Evolutionary conservation across 2,329 filamentous ascomycete species (phyloP), one percentile per base, ranked within the genome.

Genomic region (Microdochium paspali): DNA sequence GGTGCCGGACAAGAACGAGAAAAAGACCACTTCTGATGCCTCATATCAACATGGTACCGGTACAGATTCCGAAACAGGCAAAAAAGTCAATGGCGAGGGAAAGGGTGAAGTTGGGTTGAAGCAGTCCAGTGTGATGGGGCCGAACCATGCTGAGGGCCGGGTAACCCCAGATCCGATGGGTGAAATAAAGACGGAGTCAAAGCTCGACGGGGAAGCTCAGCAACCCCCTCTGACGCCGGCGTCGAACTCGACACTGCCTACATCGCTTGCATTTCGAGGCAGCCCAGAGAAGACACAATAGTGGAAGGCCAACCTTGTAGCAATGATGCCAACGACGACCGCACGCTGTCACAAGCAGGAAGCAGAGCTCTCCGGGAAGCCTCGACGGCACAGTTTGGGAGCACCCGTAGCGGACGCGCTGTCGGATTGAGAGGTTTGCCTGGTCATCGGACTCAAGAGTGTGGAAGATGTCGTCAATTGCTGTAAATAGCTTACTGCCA

Each of bases 261-360:
- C 71, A 13, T 64, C 74, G 25, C 62, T 83, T 55, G 77, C 79
- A 56, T 78, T 79, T 66, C 74, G 79, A 57, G 75, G 76, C 53
- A 82, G 79, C 56, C 79, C 79, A 23, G 80, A 82, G 58, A 82
- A 82, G 65, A 57, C 66, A 45, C 65, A 68, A 46, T 57, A 59
- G 35, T 28, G 26, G 26, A 13, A 7, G 26, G 13, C 26, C 26
- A 7, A 28, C 26, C 26, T 28, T n/a, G n/a, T n/a, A n/a, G n/a
- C n/a, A n/a, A n/a, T n/a, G n/a, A n/a, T n/a, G n/a, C 26, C 26
- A 28, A 28, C 26, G 13, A 28, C 13, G 26, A 28, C 26, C 7
- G 13, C 26, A 13, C 26, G 7, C 7, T 28, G 7, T 28, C 26
- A 28, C 26, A n/a, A n/a, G n/a, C n/a, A n/a, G n/a, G n/a, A n/a